Conservation (phyloP, 805 yeast genomes). For the Hanseniaspora guilliermondii region DNA sequence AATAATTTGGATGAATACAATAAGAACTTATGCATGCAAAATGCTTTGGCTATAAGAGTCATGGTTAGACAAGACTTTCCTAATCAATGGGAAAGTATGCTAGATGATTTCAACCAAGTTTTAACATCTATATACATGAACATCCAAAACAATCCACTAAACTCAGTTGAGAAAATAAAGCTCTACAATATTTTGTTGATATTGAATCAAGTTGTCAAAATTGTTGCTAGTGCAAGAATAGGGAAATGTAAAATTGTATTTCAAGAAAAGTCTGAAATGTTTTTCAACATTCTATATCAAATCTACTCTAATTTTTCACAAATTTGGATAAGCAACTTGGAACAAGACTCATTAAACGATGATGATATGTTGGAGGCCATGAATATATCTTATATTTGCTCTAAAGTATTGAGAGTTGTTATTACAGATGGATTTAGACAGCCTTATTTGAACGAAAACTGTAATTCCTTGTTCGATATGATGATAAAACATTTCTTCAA, state of each 20-base stretch:
- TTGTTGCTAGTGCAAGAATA: conserved; percentile 60
- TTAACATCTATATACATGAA: neutral
- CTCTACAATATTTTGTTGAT: conserved; percentile 53
- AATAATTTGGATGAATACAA: conserved; percentile 54
- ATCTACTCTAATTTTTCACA: conserved; percentile 49
- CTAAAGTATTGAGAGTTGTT: conserved; percentile 62
- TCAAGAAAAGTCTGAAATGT: conserved; percentile 54
- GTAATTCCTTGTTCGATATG: conserved; percentile 3
- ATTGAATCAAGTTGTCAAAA: conserved; percentile 66
- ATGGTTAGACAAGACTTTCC: conserved; percentile 82
- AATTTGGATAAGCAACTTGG: conserved; percentile 44
- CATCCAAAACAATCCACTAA: conserved; percentile 32
- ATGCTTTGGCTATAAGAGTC: conserved; percentile 69
- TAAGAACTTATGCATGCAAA: conserved; percentile 63
- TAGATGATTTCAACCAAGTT: conserved; percentile 10
- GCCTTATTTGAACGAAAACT: conserved; percentile 42
- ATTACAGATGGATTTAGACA: conserved; percentile 65
- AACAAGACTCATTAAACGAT: conserved; percentile 15
- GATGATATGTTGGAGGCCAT: conserved; percentile 36
- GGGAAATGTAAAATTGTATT: conserved; percentile 72
- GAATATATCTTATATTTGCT: conserved; percentile 65
- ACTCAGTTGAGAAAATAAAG: conserved; percentile 38
- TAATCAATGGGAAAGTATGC: conserved; percentile 44
- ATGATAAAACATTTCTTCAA: neutral
- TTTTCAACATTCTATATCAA: conserved; percentile 48